Base-by-base conservation (phyloP, 2,329 filamentous ascomycete species). In the Hypoxylon sp. region DNA sequence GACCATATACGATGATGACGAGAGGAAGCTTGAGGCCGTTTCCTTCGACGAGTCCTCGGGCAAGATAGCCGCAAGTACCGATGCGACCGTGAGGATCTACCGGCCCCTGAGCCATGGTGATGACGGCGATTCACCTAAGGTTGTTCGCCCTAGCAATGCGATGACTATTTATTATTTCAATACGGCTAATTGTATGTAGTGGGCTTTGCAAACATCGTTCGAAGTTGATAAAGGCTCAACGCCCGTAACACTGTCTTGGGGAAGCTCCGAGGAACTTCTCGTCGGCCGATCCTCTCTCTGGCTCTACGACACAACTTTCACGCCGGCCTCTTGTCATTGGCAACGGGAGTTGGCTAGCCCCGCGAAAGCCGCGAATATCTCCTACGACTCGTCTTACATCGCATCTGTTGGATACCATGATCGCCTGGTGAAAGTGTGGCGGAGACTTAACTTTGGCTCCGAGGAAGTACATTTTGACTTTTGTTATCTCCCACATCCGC, bases 391-490 rank as follows among this genome's bases (percentile, higher is more conserved):
- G 11, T 90, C 90, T 19, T 89, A 97, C 67, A 93, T 98, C 58
- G 95, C 94, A 17, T 94, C 93, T 1, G 87, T 92, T 11, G 92
- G 93, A 45, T 83, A 85, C 53, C 89, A 93, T 76, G 96, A 98
- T 79, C 87, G 91, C 56, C 82, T 98, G 19, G 90, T 97, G 72
- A 98, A 99, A 81, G 87, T 98, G 74, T 99, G 97, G 96, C 89
- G 94, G 69, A 88, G 95, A 58, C 83, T 97, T 23, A 92, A 91
- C 7, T 98, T 95, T 76, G 93, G 93, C 13, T 87, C 89, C 0
- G 91, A 93, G 63, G 91, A 97, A 72, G 91, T 93, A 41, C 87
- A 92, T 62, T 98, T 98, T 79, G 95, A 98, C 74, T 90, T 97
- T 74, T 90, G 90, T 28, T 98, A 98, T 79, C 88, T 99, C 1